A percentile compares a stretch with the other conserved stretches of the same genome.
Evolutionary conservation across 202 grass and related monocot genomes (phyloP).

Genomic region (Carex arenaria): DNA sequence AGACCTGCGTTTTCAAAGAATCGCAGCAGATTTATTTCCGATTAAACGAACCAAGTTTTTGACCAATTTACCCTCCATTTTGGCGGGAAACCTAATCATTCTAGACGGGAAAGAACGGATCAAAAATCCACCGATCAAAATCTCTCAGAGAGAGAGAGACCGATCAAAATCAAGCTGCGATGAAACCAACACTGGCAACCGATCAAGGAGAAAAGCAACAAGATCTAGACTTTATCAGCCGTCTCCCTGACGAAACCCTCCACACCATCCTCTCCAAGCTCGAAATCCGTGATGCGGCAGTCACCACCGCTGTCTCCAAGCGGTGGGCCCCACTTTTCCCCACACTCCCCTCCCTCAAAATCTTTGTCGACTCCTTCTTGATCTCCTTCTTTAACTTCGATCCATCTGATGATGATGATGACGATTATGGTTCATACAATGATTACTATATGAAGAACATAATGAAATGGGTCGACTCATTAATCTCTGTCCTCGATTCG

Average conservation of each 20-base stretch:
- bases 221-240: neutral
- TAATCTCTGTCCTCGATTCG: neutral
- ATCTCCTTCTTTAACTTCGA: slow-evolving; percentile 16
- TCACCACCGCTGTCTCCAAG: slow-evolving; percentile 9
- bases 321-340: slow-evolving; percentile 20
- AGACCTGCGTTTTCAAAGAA: too few species aligned
- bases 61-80: too few species aligned
- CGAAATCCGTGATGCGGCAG: slow-evolving; percentile 16
- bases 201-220: neutral
- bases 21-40: too few species aligned
- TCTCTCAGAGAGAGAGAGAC: neutral
- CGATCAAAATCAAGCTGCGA: neutral
- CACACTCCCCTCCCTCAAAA: neutral
- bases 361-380: neutral
- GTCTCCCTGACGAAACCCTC: slow-evolving; percentile 19
- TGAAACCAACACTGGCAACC: neutral
- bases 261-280: slow-evolving; percentile 25
- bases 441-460: too few species aligned
- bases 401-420: too few species aligned
- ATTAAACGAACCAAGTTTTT: too few species aligned
- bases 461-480: neutral
- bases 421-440: too few species aligned
- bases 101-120: neutral
- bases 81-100: too few species aligned
- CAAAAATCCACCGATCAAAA: too few species aligned